phyloP scores from a whole-genome alignment of 139 green algal genomes.

The Chlorella sorokiniana region DNA sequence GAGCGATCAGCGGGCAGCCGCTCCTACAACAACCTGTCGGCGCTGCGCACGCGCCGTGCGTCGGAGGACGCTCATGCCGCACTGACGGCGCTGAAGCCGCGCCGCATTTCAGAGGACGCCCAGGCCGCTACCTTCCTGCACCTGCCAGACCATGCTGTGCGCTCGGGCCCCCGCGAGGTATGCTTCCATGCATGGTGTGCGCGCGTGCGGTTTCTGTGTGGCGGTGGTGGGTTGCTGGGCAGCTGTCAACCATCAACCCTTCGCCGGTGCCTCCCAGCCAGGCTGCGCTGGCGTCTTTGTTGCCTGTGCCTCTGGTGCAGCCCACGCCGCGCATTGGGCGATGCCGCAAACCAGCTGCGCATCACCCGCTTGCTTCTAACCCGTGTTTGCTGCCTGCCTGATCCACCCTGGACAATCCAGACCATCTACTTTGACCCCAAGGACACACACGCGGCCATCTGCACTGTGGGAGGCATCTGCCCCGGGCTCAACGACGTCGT shows the following conservation, averaged over 20 bases:
- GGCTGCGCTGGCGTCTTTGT: neutral
- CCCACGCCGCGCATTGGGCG: neutral
- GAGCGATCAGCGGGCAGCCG: slow-evolving; percentile 19
- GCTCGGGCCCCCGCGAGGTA: slow-evolving; percentile 28
- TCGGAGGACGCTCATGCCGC: neutral
- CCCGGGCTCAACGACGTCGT: slow-evolving; percentile 98
- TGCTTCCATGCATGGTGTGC: neutral
- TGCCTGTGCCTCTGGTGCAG: neutral
- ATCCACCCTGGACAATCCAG: slow-evolving; percentile 20
- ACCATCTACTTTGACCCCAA: slow-evolving; percentile 87
- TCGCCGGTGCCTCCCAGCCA: no score
- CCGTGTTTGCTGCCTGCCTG: no score
- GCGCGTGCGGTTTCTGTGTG: neutral
- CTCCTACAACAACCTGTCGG: slow-evolving; percentile 1
- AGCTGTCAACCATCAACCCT: no score
- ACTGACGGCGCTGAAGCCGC: neutral
- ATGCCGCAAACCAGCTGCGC: no score
- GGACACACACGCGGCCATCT: slow-evolving; percentile 72
- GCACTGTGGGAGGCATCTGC: slow-evolving; percentile 97
- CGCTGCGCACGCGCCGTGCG: neutral
- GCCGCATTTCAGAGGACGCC: neutral
- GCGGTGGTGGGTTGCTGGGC: neutral
- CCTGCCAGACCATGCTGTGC: slow-evolving; percentile 34
- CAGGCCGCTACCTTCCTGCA: neutral
- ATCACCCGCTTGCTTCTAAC: no score